Conservation (phyloP, 192 early-diverging fungal species). For the Gonapodya sp. region DNA sequence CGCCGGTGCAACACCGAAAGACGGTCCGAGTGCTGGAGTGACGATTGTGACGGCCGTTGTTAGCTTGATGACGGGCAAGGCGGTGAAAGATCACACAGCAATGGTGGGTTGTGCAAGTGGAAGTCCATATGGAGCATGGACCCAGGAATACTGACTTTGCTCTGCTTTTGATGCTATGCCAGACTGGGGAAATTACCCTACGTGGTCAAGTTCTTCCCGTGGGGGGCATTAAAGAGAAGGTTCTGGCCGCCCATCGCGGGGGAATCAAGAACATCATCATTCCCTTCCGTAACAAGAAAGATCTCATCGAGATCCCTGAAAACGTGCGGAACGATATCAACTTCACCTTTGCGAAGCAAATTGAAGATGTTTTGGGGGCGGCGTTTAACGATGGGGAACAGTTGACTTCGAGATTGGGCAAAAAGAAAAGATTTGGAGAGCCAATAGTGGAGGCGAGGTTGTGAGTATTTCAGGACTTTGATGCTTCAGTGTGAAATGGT, state of each 20-base stretch:
- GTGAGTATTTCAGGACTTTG: not conserved
- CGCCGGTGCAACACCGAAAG: slow-evolving; percentile 67
- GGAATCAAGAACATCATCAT: slow-evolving; percentile 66
- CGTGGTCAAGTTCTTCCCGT: slow-evolving; percentile 72
- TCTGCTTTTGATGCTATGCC: slow-evolving; percentile 42
- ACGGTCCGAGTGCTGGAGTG: slow-evolving; percentile 64
- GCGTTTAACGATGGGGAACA: slow-evolving; percentile 29
- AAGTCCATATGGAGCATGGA: slow-evolving; percentile 12
- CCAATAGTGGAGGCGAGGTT: not conserved
- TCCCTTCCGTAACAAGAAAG: slow-evolving; percentile 60
- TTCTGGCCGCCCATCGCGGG: slow-evolving; percentile 68
- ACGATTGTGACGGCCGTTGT: slow-evolving; percentile 70
- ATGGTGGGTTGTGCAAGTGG: slow-evolving; percentile 9
- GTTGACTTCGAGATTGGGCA: not conserved
- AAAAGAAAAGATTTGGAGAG: not conserved
- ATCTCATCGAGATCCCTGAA: slow-evolving; percentile 61
- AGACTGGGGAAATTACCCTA: slow-evolving; percentile 84
- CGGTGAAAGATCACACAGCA: slow-evolving; percentile 28
- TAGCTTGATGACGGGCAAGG: slow-evolving; percentile 52
- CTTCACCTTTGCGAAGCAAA: slow-evolving; percentile 53
- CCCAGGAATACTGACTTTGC: too few relatives aligned
- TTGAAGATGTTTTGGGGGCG: slow-evolving; percentile 55
- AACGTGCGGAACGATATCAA: slow-evolving; percentile 58
- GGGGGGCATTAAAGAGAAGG: slow-evolving; percentile 82
- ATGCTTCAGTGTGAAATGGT: too few relatives aligned